These are phyloP conservation scores for Aspergillus eucalypticola DNA, from an alignment of 2,329 filamentous ascomycete genomes.

Conservation along the genomic window DNA sequence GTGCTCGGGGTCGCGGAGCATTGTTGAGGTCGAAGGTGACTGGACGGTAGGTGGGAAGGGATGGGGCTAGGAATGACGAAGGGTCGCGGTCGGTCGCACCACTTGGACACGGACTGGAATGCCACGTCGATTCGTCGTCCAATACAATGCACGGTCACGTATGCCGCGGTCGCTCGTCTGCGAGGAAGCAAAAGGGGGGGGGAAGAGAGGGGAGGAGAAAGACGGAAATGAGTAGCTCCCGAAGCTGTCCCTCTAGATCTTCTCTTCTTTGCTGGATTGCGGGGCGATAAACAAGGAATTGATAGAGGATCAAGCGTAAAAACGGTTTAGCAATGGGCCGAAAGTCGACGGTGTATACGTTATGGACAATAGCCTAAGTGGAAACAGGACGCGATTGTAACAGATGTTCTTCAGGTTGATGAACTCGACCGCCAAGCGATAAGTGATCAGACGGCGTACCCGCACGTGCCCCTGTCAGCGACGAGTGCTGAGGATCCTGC, in stretches of 20 bases:
- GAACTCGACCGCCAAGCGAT: conserved; percentile 23
- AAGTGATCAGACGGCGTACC: conserved; percentile 13
- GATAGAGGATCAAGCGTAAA: background rate
- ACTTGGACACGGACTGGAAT: conserved; percentile 30
- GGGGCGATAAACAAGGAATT: background rate
- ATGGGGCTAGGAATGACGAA: conserved; percentile 23
- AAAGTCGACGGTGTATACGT: background rate
- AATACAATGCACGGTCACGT: conserved; percentile 24
- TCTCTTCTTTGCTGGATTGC: background rate
- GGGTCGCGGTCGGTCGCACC: conserved; percentile 21
- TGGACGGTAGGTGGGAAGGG: conserved; percentile 17
- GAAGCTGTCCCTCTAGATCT: conserved; percentile 2
- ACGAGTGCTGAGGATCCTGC: conserved; percentile 9
- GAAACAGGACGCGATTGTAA: conserved; percentile 1
- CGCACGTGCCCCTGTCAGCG: conserved; percentile 21
- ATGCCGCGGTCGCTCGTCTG: conserved; percentile 10
- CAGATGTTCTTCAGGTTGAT: conserved; percentile 15
- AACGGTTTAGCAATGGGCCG: background rate
- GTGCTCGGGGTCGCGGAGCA: conserved; percentile 21
- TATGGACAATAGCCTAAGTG: background rate
- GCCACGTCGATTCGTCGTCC: conserved; percentile 32
- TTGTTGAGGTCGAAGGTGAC: conserved; percentile 20
- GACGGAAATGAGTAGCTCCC: conserved; percentile 10
- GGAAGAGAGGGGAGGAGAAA: background rate
- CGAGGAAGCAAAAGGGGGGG: conserved; percentile 10